Conservation (phyloP, 2,329 filamentous ascomycete species). For the Ophiocordyceps camponoti-floridani region DNA sequence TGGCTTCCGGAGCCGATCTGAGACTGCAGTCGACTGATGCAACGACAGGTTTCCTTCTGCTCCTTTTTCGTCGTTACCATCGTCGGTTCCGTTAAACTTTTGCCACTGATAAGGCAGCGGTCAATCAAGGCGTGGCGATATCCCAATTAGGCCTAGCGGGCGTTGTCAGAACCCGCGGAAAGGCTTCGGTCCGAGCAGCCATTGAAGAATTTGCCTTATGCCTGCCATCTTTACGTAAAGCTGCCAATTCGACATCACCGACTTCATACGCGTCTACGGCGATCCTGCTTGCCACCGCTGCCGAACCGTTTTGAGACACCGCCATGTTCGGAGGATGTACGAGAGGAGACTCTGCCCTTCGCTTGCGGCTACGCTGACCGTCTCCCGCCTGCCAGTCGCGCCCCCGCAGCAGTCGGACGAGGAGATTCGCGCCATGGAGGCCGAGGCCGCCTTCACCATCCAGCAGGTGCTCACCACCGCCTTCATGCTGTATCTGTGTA, state of each 20-base stretch:
- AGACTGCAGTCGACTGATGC: no score
- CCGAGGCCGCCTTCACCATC: constrained; percentile 47
- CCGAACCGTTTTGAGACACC: background rate
- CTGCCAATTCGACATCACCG: background rate
- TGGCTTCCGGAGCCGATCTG: background rate
- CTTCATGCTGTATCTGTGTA: constrained; percentile 61
- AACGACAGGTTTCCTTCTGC: background rate
- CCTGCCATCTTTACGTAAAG: background rate
- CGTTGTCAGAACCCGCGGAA: background rate
- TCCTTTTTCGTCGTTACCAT: background rate
- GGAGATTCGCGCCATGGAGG: constrained; percentile 54
- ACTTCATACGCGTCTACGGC: background rate
- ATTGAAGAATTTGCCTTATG: background rate
- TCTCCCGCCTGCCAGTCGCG: constrained; percentile 27
- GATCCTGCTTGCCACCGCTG: no score
- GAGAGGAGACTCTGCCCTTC: background rate
- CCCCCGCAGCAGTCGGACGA: constrained; percentile 51
- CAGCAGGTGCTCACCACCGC: constrained; percentile 49
- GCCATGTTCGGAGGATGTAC: background rate
- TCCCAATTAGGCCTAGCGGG: background rate
- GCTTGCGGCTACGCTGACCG: constrained; percentile 5
- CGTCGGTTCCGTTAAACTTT: background rate
- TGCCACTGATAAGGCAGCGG: background rate
- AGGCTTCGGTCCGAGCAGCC: background rate
- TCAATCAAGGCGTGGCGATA: background rate